Conservation (phyloP, 2,329 filamentous ascomycete species). For the Piedraia hortae region DNA sequence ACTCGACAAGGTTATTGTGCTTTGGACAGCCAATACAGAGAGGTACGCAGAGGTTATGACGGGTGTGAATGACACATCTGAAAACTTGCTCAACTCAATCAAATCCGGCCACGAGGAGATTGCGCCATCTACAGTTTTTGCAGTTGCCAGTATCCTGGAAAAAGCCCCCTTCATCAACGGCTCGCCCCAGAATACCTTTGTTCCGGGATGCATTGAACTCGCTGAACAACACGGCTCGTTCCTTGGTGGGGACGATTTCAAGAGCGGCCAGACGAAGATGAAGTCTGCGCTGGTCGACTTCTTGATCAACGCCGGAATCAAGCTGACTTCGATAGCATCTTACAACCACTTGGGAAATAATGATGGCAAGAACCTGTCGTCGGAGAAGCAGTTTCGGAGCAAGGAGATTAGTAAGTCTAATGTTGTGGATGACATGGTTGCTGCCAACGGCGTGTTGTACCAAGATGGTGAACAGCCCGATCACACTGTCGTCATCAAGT, state of each 20-base stretch:
- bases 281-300: slow-evolving; percentile 98
- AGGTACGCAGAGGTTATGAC: slow-evolving; percentile 69
- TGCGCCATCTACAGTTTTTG: slow-evolving; percentile 86
- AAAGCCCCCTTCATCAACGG: slow-evolving; percentile 90
- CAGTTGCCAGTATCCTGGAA: slow-evolving; percentile 81
- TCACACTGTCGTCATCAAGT: slow-evolving; percentile 98
- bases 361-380: slow-evolving; percentile 94
- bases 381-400: slow-evolving; percentile 92
- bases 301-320: slow-evolving; percentile 94
- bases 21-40: slow-evolving; percentile 98
- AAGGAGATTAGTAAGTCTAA: slow-evolving; percentile 99
- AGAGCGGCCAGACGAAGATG: slow-evolving; percentile 99
- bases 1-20: slow-evolving; percentile 86
- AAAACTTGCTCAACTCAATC: slow-evolving; percentile 74
- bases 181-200: slow-evolving; percentile 96
- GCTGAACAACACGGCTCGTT: slow-evolving; percentile 69
- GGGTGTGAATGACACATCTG: slow-evolving; percentile 87
- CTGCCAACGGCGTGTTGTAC: slow-evolving; percentile 78
- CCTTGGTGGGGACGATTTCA: slow-evolving; percentile 97
- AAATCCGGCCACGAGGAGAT: slow-evolving; percentile 68
- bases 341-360: slow-evolving; percentile 99
- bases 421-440: slow-evolving; percentile 98
- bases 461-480: slow-evolving; percentile 81
- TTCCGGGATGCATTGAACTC: slow-evolving; percentile 70
- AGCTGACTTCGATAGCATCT: slow-evolving; percentile 89